A percentile compares a stretch with the other conserved stretches of the same genome.
These are phyloP conservation scores for Amanita phalloides DNA, from an alignment of 768 basidiomycete genomes.

Conservation along the genomic window DNA sequence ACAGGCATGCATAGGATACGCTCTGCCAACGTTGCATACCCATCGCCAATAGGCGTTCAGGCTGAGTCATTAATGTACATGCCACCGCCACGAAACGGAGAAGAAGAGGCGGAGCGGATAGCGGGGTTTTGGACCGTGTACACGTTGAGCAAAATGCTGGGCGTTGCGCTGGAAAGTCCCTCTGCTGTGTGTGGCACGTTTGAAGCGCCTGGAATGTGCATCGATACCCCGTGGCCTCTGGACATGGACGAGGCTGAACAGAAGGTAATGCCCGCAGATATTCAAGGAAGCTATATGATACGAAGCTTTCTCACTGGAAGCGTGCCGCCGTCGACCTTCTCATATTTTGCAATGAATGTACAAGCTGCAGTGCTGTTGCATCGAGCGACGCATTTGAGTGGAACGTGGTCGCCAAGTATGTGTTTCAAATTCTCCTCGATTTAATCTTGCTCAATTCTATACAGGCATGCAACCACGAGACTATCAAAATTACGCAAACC, in stretches of 20 bases:
- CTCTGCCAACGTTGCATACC: conserved; percentile 18
- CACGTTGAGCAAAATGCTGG: conserved; percentile 44
- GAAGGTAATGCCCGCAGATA: conserved; percentile 12
- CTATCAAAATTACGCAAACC: conserved; percentile 27
- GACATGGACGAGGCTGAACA: conserved; percentile 26
- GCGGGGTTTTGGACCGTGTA: conserved; percentile 59
- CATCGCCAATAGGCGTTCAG: conserved; percentile 25
- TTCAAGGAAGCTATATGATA: conserved; percentile 37
- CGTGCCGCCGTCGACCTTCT: conserved; percentile 12
- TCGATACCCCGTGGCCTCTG: conserved; percentile 46
- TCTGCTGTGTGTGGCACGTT: conserved; percentile 42
- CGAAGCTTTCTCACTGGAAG: conserved; percentile 34
- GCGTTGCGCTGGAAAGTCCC: conserved; percentile 41
- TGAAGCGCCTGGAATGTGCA: conserved; percentile 36
- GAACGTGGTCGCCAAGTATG: conserved; percentile 34
- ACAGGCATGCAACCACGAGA: conserved; percentile 32
- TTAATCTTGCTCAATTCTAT: conserved; percentile 6
- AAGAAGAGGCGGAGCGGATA: conserved; percentile 60
- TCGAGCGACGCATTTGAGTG: conserved; percentile 41
- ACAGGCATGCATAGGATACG: conserved; percentile 38
- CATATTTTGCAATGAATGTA: conserved; percentile 28
- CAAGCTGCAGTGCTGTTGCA: conserved; percentile 54
- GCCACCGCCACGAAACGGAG: conserved; percentile 21
- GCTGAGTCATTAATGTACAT: conserved; percentile 33
- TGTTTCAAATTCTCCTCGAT: conserved; percentile 4